A percentile compares a stretch with the other conserved stretches of the same genome.
Conservation (phyloP, 2,329 filamentous ascomycete genomes). For the Claviceps sp. region DNA sequence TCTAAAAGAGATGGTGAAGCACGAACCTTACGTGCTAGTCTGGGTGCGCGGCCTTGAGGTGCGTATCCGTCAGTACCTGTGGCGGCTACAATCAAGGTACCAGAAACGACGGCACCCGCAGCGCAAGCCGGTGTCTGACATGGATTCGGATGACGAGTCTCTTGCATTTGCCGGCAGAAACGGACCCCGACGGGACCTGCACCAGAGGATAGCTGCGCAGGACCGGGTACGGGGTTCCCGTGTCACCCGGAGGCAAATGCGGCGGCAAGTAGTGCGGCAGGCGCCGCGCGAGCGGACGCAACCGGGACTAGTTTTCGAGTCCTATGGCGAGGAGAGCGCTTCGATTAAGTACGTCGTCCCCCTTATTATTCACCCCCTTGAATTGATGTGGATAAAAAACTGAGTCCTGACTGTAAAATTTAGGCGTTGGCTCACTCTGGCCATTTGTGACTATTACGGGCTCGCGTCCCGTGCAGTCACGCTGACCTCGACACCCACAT, state of each 20-base stretch:
- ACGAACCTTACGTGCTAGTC: conserved; percentile 59
- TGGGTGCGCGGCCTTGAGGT: conserved; percentile 77
- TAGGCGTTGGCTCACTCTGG: conserved; percentile 85
- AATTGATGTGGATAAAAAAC: too few relatives aligned
- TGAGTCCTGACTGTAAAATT: too few relatives aligned
- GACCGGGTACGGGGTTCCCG: conserved; percentile 22
- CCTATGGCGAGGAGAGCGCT: conserved; percentile 56
- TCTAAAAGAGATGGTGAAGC: conserved; percentile 68
- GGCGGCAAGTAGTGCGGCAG: too few relatives aligned
- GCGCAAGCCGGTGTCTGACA: conserved; percentile 13
- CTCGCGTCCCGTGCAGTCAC: conserved; percentile 72
- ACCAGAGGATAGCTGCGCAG: conserved; percentile 22
- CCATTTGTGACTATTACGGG: conserved; percentile 85
- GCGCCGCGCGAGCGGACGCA: conserved; percentile 45
- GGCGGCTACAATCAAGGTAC: conserved; percentile 26
- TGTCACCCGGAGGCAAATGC: conserved; percentile 32
- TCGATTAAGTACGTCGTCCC: conserved; percentile 59
- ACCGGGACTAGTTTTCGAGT: conserved; percentile 65
- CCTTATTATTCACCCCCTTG: background rate
- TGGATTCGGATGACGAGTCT: conserved; percentile 57
- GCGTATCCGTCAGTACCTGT: conserved; percentile 65
- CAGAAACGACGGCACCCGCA: conserved; percentile 1
- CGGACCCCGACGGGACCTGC: conserved; percentile 40
- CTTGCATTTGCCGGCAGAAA: conserved; percentile 74
- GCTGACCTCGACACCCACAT: conserved; percentile 52